Base-by-base conservation (phyloP, 2,329 filamentous ascomycete species). In the Nothopassalora personata region DNA sequence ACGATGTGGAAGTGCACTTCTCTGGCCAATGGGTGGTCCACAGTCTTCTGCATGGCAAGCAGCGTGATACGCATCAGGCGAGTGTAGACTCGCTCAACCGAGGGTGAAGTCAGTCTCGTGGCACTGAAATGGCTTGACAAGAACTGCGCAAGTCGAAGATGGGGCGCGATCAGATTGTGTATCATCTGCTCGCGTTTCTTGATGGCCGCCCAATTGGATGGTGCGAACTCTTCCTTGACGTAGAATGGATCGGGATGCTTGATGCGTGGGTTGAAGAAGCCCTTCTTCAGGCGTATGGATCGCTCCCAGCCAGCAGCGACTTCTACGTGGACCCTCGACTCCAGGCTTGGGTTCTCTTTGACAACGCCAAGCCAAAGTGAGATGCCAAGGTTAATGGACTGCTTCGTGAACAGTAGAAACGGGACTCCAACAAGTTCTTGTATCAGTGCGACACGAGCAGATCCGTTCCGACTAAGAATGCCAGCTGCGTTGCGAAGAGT, bases 341-440 rank as follows among this genome's bases (percentile, higher is more conserved):
- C 91, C 74, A 97, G 87, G 57, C 84, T 83, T 2, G 92, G 90
- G 69, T 96, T 97, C 73, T 99, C 94, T 68, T 97, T 94, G 69
- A 97, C 95, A 13, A 97, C 90, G 28, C 94, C 94, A 61, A 97
- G 85, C 94, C 94, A 99, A 6, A 99, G 79, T 4, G 94, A 97
- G 36, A 97, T 89, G 5, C 94, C 95, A 53, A 97, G 84, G 71
- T 96, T 96, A 72, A 99, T 94, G 1, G 92, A 94, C 69, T 96
- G 89, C 72, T 96, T 96, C 5, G 89, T 95, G 72, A 99, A 97
- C 50, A 96, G 84, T 45, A 85, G 84, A 74, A 99, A 99, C 0
- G 94, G 95, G 61, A 99, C 94, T 66, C 85, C 87, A 62, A 99
- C 93, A 15, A 99, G 81, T 69, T 95, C 88, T 69, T 93, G 89